These are phyloP conservation scores for Trifolium dubium DNA, from an alignment of 306 rosid species.

Conservation along the genomic window DNA sequence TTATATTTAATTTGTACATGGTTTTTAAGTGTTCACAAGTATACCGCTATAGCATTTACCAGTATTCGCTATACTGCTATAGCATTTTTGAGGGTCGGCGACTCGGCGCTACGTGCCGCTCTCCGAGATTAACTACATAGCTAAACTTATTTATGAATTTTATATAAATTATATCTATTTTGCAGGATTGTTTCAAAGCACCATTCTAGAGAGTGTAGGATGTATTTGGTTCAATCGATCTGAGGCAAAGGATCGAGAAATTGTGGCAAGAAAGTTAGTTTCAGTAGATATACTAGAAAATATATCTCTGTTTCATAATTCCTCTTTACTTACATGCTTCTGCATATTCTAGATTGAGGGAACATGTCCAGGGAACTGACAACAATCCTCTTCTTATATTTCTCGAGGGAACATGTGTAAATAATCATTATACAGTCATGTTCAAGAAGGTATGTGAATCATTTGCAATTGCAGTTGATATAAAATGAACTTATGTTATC, in stretches of 20 bases:
- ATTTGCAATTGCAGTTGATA: neutral
- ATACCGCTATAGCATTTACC: no score
- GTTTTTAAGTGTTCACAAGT: no score
- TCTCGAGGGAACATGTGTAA: slow-evolving; percentile 99
- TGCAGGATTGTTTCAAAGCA: slow-evolving; percentile 91
- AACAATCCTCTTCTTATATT: slow-evolving; percentile 96
- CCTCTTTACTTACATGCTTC: slow-evolving; percentile 30
- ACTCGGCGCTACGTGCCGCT: no score
- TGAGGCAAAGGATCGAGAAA: slow-evolving; percentile 91
- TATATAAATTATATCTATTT: slow-evolving; percentile 11
- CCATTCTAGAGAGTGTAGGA: slow-evolving; percentile 92
- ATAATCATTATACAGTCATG: slow-evolving; percentile 95
- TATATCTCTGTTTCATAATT: slow-evolving; percentile 23
- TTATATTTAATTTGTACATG: no score
- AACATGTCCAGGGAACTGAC: slow-evolving; percentile 84
- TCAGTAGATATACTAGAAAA: slow-evolving; percentile 23
- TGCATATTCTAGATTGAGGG: slow-evolving; percentile 74
- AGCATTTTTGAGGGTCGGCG: no score
- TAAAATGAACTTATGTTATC: slow-evolving; percentile 25
- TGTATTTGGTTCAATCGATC: slow-evolving; percentile 95
- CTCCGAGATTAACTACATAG: no score
- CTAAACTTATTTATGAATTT: neutral
- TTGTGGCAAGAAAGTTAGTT: slow-evolving; percentile 92
- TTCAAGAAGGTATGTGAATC: slow-evolving; percentile 78
- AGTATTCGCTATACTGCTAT: no score